A percentile compares a stretch with the other conserved stretches of the same genome.
Conservation (phyloP, 2,329 filamentous ascomycete genomes). For the Fusarium begoniae region DNA sequence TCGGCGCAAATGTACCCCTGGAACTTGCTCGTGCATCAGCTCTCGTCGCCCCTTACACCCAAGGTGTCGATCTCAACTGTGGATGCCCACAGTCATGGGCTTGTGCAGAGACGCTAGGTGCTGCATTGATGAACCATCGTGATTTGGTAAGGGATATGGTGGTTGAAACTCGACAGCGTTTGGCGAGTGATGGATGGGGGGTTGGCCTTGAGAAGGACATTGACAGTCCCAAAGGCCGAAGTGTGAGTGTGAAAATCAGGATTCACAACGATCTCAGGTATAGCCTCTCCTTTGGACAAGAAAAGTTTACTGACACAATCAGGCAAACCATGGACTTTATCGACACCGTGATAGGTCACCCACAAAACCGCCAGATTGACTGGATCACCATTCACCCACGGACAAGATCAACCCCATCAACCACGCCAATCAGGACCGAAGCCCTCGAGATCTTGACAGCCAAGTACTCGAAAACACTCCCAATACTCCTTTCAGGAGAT, state of each 20-base stretch:
- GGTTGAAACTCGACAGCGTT: conserved; percentile 60
- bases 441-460: conserved; percentile 66
- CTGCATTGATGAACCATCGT: conserved; percentile 72
- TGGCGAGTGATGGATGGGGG: conserved; percentile 63
- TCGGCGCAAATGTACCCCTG: conserved; percentile 68
- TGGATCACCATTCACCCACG: conserved; percentile 77
- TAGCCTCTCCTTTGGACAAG: neutral
- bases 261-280: conserved; percentile 71
- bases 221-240: conserved; percentile 58
- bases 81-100: conserved; percentile 80
- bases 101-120: conserved; percentile 72
- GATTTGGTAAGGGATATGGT: conserved; percentile 75
- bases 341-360: conserved; percentile 66
- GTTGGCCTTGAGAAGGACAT: conserved; percentile 56
- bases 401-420: conserved; percentile 68
- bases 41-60: conserved; percentile 68
- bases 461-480: conserved; percentile 63
- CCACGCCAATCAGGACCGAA: conserved; percentile 67
- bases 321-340: conserved; percentile 70
- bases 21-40: conserved; percentile 71
- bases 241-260: conserved; percentile 76
- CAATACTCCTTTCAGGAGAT: conserved; percentile 75
- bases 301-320: neutral
- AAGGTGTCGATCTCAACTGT: conserved; percentile 76
- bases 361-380: conserved; percentile 64